Evolutionary conservation across 2,329 filamentous ascomycete species (phyloP), one percentile per base, ranked within the genome.

Genomic region (Lecanicillium sp.): DNA sequence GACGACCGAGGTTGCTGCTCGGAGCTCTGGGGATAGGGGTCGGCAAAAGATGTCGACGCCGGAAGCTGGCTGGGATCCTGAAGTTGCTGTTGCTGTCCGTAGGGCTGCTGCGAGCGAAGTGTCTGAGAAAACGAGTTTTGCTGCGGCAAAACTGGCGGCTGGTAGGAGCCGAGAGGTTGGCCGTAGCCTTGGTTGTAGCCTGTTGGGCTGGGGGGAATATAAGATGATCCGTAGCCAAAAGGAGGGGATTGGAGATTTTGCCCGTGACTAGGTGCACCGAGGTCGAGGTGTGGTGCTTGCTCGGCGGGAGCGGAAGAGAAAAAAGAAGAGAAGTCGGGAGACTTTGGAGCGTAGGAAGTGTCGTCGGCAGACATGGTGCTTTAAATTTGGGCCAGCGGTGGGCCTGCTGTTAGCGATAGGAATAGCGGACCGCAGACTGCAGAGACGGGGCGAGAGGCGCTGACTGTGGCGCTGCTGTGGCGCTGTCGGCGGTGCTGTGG

Each of bases 311-410:
- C 55, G 52, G 65, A 60, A 52, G 73, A 66, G 57, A 71, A 75
- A 62, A 79, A 73, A 51, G 73, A 77, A 51, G 76, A 79, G 55
- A 80, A 71, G 67, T 80, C 76, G 60, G 77, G 77, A 57, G 76
- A 79, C 62, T 73, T 77, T 55, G 77, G 77, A 55, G 73, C 75
- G 66, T 79, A 80, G 52, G 64, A 67, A 55, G 66, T 67, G 58
- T 74, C 72, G 60, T 70, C 68, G 56, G 68, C 70, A 68, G 78
- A 77, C 67, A 67, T 69, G 61, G 57, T 61, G 47, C 35, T 32
- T 36, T 33, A 48, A 48, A 20, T 35, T 40, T 48, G 23, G 38
- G 38, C 44, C 20, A 27, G 26, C 20, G 15, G 37, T 41, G 44
- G 38, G 38, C 44, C 44, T 24, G 17, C 26, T 23, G 33, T 26